Evolutionary conservation across 83 land plant genomes (phyloP), one percentile per base, ranked within the genome.

Genomic region (Thuja plicata): DNA sequence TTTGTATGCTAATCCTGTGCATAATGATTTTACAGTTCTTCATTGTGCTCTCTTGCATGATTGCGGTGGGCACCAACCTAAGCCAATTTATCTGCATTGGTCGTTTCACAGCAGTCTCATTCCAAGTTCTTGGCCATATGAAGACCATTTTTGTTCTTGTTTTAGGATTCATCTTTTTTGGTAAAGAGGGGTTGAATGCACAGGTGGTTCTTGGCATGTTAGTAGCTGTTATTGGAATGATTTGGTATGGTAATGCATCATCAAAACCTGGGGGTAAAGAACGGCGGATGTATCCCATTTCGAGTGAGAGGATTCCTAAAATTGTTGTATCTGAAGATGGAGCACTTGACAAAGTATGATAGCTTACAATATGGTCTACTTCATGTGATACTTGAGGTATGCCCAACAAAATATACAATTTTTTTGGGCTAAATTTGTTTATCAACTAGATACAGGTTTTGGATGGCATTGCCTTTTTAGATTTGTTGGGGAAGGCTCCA

Each of bases 61-160:
- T 96, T 87, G 96, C 97, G 5, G 94, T 96, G 37, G 95, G 95
- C 41, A 94, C 94, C 86, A 94, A 94, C 91, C 86, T 94, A 8
- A 94, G 95, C 88, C 95, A 94, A 70, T 94, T 93, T 43, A 91
- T 94, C 87, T 94, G 96, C 91, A 94, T 94, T 76, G 96, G 96
- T n/a, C 79, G 95, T 78, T 94, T 94, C 89, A 93, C 92, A 55
- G 96, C 95, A 9, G 95, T 94, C 27, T 90, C 95, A 4, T 94
- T 94, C 82, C 96, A 94, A 90, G 96, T 94, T 52, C 89, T 93
- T 17, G 94, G 94, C n/a, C 93, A 93, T 78, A 93, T 93, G 94
- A 93, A 93, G 89, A 93, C 93, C 34, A 89, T 95, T 38, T 90
- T 93, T 13, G 96, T 95, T 57, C 87, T 95, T 79, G 76, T 91